These are phyloP conservation scores for Talaromyces nanjingensis DNA, from an alignment of 495 filamentous ascomycete species.

Conservation along the genomic window DNA sequence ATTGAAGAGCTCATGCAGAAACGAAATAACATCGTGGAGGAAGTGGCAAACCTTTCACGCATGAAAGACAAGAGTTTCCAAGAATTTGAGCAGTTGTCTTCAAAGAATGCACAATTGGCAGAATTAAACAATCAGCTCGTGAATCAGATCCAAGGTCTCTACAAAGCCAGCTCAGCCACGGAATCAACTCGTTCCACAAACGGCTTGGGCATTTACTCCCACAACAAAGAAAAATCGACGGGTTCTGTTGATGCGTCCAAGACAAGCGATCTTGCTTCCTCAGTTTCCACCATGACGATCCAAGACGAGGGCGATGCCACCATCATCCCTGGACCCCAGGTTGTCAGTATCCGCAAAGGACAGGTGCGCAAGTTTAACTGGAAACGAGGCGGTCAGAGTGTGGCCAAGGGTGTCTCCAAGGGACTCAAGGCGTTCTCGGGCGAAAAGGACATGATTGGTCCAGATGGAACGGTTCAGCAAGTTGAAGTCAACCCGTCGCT, in stretches of 20 bases:
- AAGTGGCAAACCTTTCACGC: slow-evolving; percentile 68
- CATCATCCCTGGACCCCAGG: slow-evolving; percentile 71
- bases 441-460: slow-evolving; percentile 45
- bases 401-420: slow-evolving; percentile 90
- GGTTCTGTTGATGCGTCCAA: slow-evolving; percentile 52
- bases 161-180: slow-evolving; percentile 67
- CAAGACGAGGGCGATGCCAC: slow-evolving; percentile 61
- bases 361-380: slow-evolving; percentile 95
- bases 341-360: slow-evolving; percentile 86
- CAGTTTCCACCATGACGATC: slow-evolving; percentile 50
- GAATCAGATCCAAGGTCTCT: slow-evolving; percentile 86
- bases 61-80: slow-evolving; percentile 87
- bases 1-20: slow-evolving; percentile 82
- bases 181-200: slow-evolving; percentile 49
- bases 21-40: slow-evolving; percentile 72
- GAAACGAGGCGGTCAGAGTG: slow-evolving; percentile 91
- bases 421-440: slow-evolving; percentile 74
- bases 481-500: slow-evolving; percentile 32
- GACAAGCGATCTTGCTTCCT: slow-evolving; percentile 44
- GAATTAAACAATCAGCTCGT: slow-evolving; percentile 93
- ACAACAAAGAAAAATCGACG: slow-evolving; percentile 67
- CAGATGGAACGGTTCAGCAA: slow-evolving; percentile 25
- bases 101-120: slow-evolving; percentile 87
- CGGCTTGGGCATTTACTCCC: slow-evolving; percentile 80
- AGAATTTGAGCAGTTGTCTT: slow-evolving; percentile 89